Base-by-base conservation (phyloP, 2,329 filamentous ascomycete species). In the Fusarium camptoceras region DNA sequence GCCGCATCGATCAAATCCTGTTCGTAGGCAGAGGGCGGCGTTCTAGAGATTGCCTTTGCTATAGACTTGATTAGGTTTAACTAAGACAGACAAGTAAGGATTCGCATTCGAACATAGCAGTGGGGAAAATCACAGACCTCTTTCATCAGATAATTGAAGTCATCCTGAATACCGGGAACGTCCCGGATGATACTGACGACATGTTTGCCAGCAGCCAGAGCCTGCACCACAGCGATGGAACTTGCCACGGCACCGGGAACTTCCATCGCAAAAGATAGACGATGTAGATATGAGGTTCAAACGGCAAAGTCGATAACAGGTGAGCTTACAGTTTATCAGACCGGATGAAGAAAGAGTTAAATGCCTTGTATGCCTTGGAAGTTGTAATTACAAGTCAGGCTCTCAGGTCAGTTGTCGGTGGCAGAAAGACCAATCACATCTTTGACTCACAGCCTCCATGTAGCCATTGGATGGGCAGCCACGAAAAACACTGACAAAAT, bases 221-320 rank as follows among this genome's bases (percentile, higher is more conserved):
- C 54, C 43, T 70, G 67, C 2, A 60, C 24, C 2, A 70, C 24
- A 1, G 67, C 62, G 14, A 70, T 70, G 16, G 54, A 59, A 44
- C 67, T 70, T 16, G 54, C 66, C 4, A 70, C 42, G 0, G 62
- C 55, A 25, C 66, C 62, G 2, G 70, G 39, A 6, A 70, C 57
- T n/a, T 70, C 66, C 66, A 68, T 68, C 4, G 10, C 10, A 1
- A 18, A 24, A 4, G 8, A 14, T 15, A 34, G 54, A 8, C 8
- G 18, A 24, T n/a, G n/a, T 3, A 14, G 6, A 10, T 2, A 34
- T 34, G 8, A 1, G 9, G 0, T 8, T 25, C 9, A 14, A 20
- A 24, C 15, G 12, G 24, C 14, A 43, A 15, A 10, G 6, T 8
- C 7, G 8, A 24, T 20, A 8, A 8, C 8, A 25, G 42, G 11